These are phyloP conservation scores for Zizania latifolia DNA, from an alignment of 176 grass and related monocot genomes.

Conservation along the genomic window DNA sequence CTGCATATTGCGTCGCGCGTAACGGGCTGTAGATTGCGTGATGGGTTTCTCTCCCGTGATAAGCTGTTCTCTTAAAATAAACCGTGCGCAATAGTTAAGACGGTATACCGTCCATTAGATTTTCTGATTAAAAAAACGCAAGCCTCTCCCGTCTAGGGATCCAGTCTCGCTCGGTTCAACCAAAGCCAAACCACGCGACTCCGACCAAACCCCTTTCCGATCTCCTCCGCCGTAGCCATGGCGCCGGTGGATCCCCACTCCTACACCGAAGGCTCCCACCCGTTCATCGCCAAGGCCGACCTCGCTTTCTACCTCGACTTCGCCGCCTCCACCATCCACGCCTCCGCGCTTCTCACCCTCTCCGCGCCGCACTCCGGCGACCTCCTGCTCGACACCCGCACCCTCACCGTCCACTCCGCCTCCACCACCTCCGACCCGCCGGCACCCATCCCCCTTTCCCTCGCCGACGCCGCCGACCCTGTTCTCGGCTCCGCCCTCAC, in stretches of 20 bases:
- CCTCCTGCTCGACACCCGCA: constrained; percentile 62
- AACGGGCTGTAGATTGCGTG: too few relatives aligned
- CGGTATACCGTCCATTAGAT: too few relatives aligned
- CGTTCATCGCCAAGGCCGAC: constrained; percentile 38
- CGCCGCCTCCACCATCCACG: constrained; percentile 50
- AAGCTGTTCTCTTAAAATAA: too few relatives aligned
- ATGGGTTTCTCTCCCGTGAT: too few relatives aligned
- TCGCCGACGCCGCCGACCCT: constrained; percentile 36
- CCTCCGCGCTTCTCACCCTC: constrained; percentile 55
- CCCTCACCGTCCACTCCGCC: constrained; percentile 46
- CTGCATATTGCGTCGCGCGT: too few relatives aligned
- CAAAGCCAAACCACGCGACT: too few relatives aligned
- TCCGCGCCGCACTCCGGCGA: constrained; percentile 50
- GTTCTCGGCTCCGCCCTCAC: constrained; percentile 63
- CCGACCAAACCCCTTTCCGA: too few relatives aligned
- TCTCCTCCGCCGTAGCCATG: constrained; percentile 40
- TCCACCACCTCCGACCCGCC: constrained; percentile 30
- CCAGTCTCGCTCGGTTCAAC: too few relatives aligned
- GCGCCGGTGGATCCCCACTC: constrained; percentile 90
- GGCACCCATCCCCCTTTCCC: constrained; percentile 44
- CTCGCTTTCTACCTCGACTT: constrained; percentile 93
- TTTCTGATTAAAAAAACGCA: too few relatives aligned
- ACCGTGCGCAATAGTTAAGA: too few relatives aligned
- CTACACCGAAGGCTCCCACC: constrained; percentile 53
- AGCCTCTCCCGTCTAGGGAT: too few relatives aligned